These are phyloP conservation scores for Penicillium italicum DNA, from an alignment of 2,329 filamentous ascomycete species.

Conservation along the genomic window DNA sequence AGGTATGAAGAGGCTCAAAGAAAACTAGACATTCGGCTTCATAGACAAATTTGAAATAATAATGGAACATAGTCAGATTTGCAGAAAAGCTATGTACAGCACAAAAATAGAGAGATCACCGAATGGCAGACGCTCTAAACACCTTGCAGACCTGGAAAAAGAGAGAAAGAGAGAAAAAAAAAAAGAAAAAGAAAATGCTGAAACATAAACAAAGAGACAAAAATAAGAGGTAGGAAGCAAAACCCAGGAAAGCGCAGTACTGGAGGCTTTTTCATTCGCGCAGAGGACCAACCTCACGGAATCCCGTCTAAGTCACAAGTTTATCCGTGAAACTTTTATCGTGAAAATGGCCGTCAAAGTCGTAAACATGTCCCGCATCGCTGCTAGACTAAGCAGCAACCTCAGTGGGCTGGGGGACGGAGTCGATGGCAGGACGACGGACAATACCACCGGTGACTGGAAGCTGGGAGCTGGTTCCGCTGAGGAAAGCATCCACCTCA, in stretches of 20 bases:
- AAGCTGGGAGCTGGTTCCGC: conserved; percentile 68
- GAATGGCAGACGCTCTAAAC: conserved; percentile 20
- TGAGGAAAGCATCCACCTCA: conserved; percentile 85
- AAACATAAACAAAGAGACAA: too few relatives aligned
- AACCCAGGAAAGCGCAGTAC: neutral
- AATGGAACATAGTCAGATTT: conserved; percentile 1
- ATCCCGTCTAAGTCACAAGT: conserved; percentile 9
- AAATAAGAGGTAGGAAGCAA: conserved; percentile 8
- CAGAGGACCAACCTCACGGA: neutral
- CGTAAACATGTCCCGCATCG: conserved; percentile 5
- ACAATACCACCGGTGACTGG: conserved; percentile 92
- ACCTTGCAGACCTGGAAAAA: conserved; percentile 10
- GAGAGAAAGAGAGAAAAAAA: conserved; percentile 4
- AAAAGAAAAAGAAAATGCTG: too few relatives aligned
- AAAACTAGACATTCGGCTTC: neutral
- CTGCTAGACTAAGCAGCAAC: conserved; percentile 27
- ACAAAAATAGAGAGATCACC: conserved; percentile 11
- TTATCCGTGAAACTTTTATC: too few relatives aligned
- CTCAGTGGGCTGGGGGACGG: conserved; percentile 35
- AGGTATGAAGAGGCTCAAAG: neutral
- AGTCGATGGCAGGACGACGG: conserved; percentile 63
- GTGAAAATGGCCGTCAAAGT: conserved; percentile 13
- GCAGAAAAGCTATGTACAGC: conserved; percentile 14
- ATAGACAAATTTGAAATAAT: neutral
- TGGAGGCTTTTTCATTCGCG: neutral